Percentiles rank a stretch among this genome's conserved stretches.
These are phyloP conservation scores for Aspergillus taichungensis DNA, from an alignment of 495 filamentous ascomycete genomes.

Conservation along the genomic window DNA sequence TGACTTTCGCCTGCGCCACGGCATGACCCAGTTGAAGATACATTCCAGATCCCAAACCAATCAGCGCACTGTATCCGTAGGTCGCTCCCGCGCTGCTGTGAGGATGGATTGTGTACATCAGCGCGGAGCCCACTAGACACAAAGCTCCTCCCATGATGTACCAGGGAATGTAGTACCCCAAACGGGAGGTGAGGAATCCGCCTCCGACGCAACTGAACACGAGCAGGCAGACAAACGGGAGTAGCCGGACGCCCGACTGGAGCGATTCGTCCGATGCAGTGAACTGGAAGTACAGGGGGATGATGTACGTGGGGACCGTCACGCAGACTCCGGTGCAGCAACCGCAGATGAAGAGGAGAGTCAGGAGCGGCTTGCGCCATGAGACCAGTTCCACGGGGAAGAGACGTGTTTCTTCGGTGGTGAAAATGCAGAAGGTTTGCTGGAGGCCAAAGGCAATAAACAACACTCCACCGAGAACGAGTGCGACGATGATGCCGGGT, in stretches of 20 bases:
- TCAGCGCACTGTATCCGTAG: slow-evolving; percentile 41
- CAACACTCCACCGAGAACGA: slow-evolving; percentile 44
- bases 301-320: slow-evolving; percentile 30
- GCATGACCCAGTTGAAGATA: slow-evolving; percentile 45
- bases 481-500: slow-evolving; percentile 43
- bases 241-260: slow-evolving; percentile 28
- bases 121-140: slow-evolving; percentile 36
- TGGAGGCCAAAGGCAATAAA: slow-evolving; percentile 41
- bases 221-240: slow-evolving; percentile 15
- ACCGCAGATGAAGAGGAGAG: too few relatives aligned
- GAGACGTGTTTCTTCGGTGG: slow-evolving; percentile 35
- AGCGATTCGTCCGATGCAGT: slow-evolving; percentile 23
- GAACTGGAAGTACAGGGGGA: slow-evolving; percentile 44
- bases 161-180: slow-evolving; percentile 48
- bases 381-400: slow-evolving; percentile 42
- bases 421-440: slow-evolving; percentile 44
- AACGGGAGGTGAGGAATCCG: slow-evolving; percentile 37
- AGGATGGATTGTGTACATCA: slow-evolving; percentile 37
- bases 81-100: slow-evolving; percentile 22
- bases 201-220: slow-evolving; percentile 29
- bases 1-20: slow-evolving; percentile 42
- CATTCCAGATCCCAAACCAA: slow-evolving; percentile 45
- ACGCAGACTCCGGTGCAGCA: too few relatives aligned
- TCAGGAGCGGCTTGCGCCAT: too few relatives aligned
- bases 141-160: slow-evolving; percentile 40